Percentiles rank a stretch among this genome's conserved stretches.
These are phyloP conservation scores for Pilasporangium apinafurcum DNA, from an alignment of 352 stramenopile species.

Conservation along the genomic window DNA sequence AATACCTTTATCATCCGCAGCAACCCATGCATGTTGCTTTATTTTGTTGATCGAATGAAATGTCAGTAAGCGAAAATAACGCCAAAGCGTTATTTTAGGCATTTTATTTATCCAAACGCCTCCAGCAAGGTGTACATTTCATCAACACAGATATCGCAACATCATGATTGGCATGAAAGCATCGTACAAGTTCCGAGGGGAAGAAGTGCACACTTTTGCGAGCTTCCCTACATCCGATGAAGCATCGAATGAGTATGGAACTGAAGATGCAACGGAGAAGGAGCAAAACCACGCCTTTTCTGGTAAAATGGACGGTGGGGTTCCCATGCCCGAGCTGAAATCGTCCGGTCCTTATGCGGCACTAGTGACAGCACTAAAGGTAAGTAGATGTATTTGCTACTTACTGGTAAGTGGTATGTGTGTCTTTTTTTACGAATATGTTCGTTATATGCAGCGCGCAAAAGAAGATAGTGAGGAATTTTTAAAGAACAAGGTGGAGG, in stretches of 20 bases:
- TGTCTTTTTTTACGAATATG: not conserved
- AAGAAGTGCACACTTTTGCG: slow-evolving; percentile 62
- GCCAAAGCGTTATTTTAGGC: too few relatives aligned
- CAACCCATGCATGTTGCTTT: too few relatives aligned
- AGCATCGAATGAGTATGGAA: slow-evolving; percentile 67
- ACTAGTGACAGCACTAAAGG: slow-evolving; percentile 73
- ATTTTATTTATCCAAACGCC: too few relatives aligned
- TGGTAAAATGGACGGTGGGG: slow-evolving; percentile 59
- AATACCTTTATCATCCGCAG: slow-evolving; percentile 74
- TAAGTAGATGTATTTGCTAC: slow-evolving; percentile 7
- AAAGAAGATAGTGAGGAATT: slow-evolving; percentile 79
- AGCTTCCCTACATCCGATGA: slow-evolving; percentile 50
- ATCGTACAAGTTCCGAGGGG: slow-evolving; percentile 57
- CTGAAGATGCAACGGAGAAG: slow-evolving; percentile 18
- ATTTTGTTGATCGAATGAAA: too few relatives aligned
- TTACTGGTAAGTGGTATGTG: slow-evolving; percentile 1
- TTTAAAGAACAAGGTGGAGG: slow-evolving; percentile 77
- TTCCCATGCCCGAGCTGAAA: slow-evolving; percentile 60
- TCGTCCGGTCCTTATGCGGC: slow-evolving; percentile 55
- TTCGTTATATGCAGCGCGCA: slow-evolving; percentile 33
- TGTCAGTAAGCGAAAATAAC: too few relatives aligned
- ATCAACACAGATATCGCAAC: not conserved
- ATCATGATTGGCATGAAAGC: slow-evolving; percentile 55
- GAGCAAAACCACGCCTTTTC: slow-evolving; percentile 60
- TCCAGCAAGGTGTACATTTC: too few relatives aligned